Evolutionary conservation across 176 grass and related monocot genomes (phyloP), one percentile per base, ranked within the genome.

Genomic region (Triticum dicoccoides): DNA sequence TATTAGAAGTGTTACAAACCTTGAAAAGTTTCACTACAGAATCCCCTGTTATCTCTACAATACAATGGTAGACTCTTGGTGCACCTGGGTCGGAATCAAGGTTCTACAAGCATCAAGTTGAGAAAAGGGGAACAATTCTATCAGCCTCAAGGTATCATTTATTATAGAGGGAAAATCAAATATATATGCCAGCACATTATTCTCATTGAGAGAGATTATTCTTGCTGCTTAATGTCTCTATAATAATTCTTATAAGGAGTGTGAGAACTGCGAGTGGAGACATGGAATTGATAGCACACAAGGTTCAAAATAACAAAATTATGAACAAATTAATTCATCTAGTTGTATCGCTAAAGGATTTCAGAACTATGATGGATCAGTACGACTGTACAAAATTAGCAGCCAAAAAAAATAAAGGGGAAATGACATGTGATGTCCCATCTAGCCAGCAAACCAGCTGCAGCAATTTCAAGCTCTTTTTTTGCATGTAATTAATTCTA

Each of bases 11-110:
- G 21, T 61, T 32, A 68, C 78, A 69, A 81, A 94, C 95, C 92
- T 94, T 95, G 81, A 97, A 91, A 78, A 54, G 27, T 24, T 6
- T 56, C 21, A 78, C 30, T 51, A 63, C 44, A 27, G 13, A 24
- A 30, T 88, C 39, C 80, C 80, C 82, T 37, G 49, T 69, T 80
- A 91, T 78, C 86, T 91, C 92, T 21, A 97, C 80, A 84, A 67
- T 86, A 81, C 92, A 97, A 37, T 93, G 88, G 62, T 91, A 97
- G 6, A 93, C 69, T 77, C 82, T 83, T 70, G 89, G 78, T 78
- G 75, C 91, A 18, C 34, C 44, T 32, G 86, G 73, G 27, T 95
- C 85, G 80, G 82, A 95, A 86, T 95, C 86, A 76, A 91, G 69
- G 82, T 81, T 85, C 92, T 97, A 85, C 87, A 65, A 76, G 62